Conservation (phyloP, 805 yeast species). For the Kuraishia piskuri region DNA sequence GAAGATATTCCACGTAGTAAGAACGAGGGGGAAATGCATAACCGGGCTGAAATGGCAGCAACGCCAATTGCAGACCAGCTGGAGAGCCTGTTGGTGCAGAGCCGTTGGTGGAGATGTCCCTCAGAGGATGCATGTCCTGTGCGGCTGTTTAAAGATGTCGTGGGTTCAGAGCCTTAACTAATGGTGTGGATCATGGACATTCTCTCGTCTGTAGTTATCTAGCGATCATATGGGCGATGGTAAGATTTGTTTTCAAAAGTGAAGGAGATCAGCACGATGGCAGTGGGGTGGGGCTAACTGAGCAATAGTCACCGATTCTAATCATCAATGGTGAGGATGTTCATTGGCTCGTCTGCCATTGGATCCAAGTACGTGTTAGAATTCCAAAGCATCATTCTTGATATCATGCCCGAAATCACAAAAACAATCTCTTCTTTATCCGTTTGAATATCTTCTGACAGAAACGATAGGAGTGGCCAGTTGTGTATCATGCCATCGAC, state of each 20-base stretch:
- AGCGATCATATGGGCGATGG: too few species aligned
- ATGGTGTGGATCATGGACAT: too few species aligned
- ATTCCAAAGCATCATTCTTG: constrained; percentile 36
- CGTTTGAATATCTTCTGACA: constrained; percentile 31
- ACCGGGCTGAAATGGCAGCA: not conserved
- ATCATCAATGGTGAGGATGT: constrained; percentile 23
- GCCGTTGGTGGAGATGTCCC: not conserved
- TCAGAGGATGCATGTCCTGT: not conserved
- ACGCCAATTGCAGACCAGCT: too few species aligned
- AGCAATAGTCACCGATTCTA: constrained; percentile 11
- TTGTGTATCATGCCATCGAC: constrained; percentile 30
- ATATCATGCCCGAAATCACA: constrained; percentile 27
- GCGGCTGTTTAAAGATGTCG: too few species aligned
- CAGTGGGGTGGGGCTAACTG: too few species aligned
- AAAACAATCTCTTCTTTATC: constrained; percentile 35
- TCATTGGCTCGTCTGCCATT: constrained; percentile 19
- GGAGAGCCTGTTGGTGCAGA: too few species aligned
- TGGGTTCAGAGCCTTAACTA: too few species aligned
- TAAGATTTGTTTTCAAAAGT: too few species aligned
- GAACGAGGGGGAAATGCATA: too few species aligned
- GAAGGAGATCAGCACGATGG: too few species aligned
- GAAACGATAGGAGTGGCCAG: constrained; percentile 37
- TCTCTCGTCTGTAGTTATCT: too few species aligned
- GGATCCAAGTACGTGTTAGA: constrained; percentile 20
- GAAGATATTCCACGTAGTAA: not conserved